Evolutionary conservation across 257 asterid species (phyloP).

Genomic region (Linderniella brevidens): DNA sequence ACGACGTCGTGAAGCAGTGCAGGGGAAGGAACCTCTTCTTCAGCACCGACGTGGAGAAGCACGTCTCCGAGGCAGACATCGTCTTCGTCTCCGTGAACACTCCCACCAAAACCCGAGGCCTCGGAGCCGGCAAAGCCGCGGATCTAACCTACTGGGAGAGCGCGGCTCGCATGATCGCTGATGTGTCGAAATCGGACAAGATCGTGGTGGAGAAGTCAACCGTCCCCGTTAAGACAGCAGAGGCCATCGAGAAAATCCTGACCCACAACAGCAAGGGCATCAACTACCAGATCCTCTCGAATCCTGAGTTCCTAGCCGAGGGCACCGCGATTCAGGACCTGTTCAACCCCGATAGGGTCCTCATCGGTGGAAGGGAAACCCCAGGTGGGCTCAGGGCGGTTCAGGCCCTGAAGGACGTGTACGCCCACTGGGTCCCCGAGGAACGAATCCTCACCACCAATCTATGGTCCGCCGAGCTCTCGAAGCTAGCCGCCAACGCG

Average conservation of each 20-base stretch:
- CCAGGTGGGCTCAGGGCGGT: constrained; percentile 32
- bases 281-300: constrained; percentile 36
- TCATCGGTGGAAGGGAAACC: constrained; percentile 44
- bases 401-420: constrained; percentile 25
- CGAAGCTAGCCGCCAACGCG: constrained; percentile 61
- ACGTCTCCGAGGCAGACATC: constrained; percentile 41
- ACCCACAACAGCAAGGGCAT: constrained; percentile 45
- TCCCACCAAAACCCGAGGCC: constrained; percentile 45
- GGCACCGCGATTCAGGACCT: constrained; percentile 50
- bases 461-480: constrained; percentile 53
- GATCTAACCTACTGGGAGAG: constrained; percentile 55
- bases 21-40: constrained; percentile 49
- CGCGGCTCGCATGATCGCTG: constrained; percentile 53
- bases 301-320: constrained; percentile 51
- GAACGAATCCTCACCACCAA: constrained; percentile 36
- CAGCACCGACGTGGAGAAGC: constrained; percentile 35
- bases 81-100: constrained; percentile 47
- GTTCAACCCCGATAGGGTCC: constrained; percentile 38
- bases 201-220: constrained; percentile 54
- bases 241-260: constrained; percentile 46
- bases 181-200: constrained; percentile 39
- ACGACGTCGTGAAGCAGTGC: constrained; percentile 45
- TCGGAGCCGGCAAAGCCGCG: constrained; percentile 58
- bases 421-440: constrained; percentile 52
- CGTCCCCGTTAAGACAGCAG: constrained; percentile 52